phyloP scores from a whole-genome alignment of 768 basidiomycete genomes.

The Boletus edulis region DNA sequence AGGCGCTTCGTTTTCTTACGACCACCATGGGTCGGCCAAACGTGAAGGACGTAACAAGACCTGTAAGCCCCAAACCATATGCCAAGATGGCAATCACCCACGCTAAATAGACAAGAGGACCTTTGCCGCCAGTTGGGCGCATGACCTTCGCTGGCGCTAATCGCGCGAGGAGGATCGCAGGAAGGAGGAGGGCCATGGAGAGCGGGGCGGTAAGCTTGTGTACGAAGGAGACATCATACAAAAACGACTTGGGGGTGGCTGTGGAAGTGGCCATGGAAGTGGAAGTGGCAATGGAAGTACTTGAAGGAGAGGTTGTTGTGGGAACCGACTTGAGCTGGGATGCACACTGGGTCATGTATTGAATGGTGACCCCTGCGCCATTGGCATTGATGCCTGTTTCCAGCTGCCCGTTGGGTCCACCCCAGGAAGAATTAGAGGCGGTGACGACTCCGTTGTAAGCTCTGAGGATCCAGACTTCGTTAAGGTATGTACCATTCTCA shows the following conservation, averaged over 20 bases:
- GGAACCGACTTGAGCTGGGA: slow-evolving; percentile 30
- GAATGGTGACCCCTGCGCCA: slow-evolving; percentile 63
- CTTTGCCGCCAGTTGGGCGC: slow-evolving; percentile 19
- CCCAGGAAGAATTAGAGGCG: slow-evolving; percentile 58
- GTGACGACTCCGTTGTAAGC: slow-evolving; percentile 64
- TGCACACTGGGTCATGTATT: slow-evolving; percentile 63
- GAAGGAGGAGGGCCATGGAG: slow-evolving; percentile 45
- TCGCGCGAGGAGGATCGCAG: slow-evolving; percentile 41
- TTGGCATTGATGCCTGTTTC: slow-evolving; percentile 61
- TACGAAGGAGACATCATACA: slow-evolving; percentile 41
- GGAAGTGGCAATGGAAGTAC: slow-evolving; percentile 8
- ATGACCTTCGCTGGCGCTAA: slow-evolving; percentile 34
- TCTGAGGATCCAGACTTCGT: slow-evolving; percentile 77
- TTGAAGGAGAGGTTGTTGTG: slow-evolving; percentile 21
- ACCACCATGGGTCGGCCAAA: slow-evolving; percentile 38
- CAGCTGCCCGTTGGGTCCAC: slow-evolving; percentile 62
- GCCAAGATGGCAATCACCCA: slow-evolving; percentile 42
- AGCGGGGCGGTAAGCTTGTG: slow-evolving; percentile 50
- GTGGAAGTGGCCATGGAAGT: slow-evolving; percentile 11
- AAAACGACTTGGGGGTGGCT: slow-evolving; percentile 17
- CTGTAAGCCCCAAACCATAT: slow-evolving; percentile 62
- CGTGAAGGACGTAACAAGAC: slow-evolving; percentile 62
- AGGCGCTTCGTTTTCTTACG: slow-evolving; percentile 32
- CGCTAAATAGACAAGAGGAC: slow-evolving; percentile 35
- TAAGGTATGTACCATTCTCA: slow-evolving; percentile 59